Percentiles rank a stretch among this genome's conserved stretches.
These are phyloP conservation scores for Talaromyces piceae DNA, from an alignment of 2,329 filamentous ascomycete species.

Conservation along the genomic window DNA sequence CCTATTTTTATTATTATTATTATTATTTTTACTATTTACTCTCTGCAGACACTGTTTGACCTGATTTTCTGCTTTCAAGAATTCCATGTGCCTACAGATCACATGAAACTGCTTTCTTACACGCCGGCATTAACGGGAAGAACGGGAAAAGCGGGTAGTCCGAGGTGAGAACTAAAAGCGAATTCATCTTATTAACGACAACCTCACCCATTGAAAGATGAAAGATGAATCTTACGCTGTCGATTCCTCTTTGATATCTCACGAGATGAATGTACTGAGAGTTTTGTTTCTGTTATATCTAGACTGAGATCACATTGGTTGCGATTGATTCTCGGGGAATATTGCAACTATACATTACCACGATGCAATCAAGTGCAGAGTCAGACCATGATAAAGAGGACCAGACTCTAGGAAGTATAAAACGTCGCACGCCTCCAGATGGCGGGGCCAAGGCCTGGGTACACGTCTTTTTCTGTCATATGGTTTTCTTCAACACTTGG, in stretches of 20 bases:
- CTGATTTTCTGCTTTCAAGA: neutral
- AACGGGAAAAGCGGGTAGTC: neutral
- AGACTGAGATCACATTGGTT: neutral
- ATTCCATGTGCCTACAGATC: neutral
- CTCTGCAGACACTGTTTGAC: neutral
- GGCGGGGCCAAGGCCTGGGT: slow-evolving; percentile 25
- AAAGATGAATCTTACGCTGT: neutral
- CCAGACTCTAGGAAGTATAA: neutral
- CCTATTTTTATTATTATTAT: neutral
- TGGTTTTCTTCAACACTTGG: slow-evolving; percentile 23
- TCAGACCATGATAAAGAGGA: neutral
- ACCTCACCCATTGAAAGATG: neutral
- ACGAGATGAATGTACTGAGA: too few species aligned
- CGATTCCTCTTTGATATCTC: too few species aligned
- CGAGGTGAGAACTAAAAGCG: too few species aligned
- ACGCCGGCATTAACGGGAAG: neutral
- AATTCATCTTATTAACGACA: too few species aligned
- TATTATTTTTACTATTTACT: neutral
- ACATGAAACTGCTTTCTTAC: neutral
- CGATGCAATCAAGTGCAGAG: neutral
- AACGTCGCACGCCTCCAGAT: slow-evolving; percentile 18
- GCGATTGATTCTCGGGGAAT: neutral
- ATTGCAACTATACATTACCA: neutral
- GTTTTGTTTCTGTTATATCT: neutral
- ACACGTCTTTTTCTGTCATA: slow-evolving; percentile 23